phyloP scores from a whole-genome alignment of 78 protist species.

The Mastigamoeba balamuthi region DNA sequence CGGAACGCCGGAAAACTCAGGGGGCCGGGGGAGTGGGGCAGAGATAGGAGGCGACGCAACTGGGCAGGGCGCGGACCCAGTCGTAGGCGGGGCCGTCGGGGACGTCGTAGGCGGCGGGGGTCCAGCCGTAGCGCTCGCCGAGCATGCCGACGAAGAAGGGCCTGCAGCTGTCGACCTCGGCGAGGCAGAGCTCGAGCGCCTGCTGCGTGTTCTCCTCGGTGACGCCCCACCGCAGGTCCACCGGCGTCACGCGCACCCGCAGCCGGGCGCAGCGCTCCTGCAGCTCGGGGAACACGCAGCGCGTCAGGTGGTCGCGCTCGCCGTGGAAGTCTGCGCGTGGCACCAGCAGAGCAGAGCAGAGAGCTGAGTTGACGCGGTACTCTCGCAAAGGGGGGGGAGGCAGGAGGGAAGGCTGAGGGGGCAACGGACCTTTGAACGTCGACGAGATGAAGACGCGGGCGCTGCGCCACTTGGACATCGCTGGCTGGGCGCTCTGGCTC shows the following conservation, averaged over 20 bases:
- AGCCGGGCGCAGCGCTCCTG: not conserved
- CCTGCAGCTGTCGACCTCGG: not conserved
- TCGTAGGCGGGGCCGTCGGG: not conserved
- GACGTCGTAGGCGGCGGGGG: not conserved
- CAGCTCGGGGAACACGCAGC: not conserved
- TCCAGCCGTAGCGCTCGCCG: slow-evolving; percentile 8
- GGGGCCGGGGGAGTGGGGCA: too few species aligned
- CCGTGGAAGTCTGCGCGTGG: not conserved
- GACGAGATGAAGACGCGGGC: slow-evolving; percentile 10
- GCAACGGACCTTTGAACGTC: not conserved
- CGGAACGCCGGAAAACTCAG: too few species aligned
- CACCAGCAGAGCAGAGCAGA: too few species aligned
- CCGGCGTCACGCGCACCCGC: not conserved
- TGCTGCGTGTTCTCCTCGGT: not conserved
- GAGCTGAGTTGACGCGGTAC: too few species aligned
- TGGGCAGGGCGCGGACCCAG: not conserved
- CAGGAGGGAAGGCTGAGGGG: too few species aligned
- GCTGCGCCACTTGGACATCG: not conserved
- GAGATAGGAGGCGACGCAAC: not conserved
- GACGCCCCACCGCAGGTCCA: slow-evolving; percentile 13
- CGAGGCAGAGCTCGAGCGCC: slow-evolving; percentile 6
- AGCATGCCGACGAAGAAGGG: not conserved
- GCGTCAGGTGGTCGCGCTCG: not conserved
- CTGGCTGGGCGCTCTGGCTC: too few species aligned
- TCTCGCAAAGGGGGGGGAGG: too few species aligned